phyloP scores from a whole-genome alignment of 805 yeast species.

The Candida easanensis region DNA sequence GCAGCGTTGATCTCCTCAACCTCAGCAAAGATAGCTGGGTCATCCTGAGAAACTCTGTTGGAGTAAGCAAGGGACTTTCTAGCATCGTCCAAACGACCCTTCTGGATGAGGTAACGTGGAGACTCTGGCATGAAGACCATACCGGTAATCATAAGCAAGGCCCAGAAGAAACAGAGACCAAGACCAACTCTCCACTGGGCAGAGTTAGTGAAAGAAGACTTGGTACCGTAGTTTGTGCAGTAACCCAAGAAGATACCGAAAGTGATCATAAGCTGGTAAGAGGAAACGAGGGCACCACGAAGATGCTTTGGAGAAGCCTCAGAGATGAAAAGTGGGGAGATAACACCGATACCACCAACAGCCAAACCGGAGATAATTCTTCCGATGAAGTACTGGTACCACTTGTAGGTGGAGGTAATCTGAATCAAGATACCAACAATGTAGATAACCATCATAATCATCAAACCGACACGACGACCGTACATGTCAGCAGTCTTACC shows the following conservation, averaged over 20 bases:
- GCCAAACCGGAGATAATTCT: conserved; percentile 71
- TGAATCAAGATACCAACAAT: conserved; percentile 67
- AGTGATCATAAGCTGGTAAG: conserved; percentile 68
- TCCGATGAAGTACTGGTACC: conserved; percentile 74
- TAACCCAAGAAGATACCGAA: conserved; percentile 74
- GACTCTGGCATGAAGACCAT: conserved; percentile 65
- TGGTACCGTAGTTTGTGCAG: conserved; percentile 70
- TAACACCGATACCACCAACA: conserved; percentile 75
- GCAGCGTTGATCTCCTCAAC: conserved; percentile 56
- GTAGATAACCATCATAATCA: conserved; percentile 59
- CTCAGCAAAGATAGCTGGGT: conserved; percentile 55
- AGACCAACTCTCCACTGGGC: conserved; percentile 76
- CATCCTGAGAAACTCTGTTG: conserved; percentile 53
- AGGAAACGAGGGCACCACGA: conserved; percentile 69
- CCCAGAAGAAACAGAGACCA: conserved; percentile 53
- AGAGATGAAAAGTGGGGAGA: conserved; percentile 70
- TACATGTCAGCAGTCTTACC: conserved; percentile 58
- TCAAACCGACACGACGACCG: conserved; percentile 66
- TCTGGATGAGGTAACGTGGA: conserved; percentile 62
- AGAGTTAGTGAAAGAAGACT: conserved; percentile 55
- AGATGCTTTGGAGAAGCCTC: conserved; percentile 69
- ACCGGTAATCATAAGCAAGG: conserved; percentile 34
- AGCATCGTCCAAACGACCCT: conserved; percentile 58
- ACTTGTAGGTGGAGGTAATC: conserved; percentile 48
- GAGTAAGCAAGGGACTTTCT: conserved; percentile 54